A percentile compares a stretch with the other conserved stretches of the same genome.
Conservation (phyloP, 2,329 filamentous ascomycete genomes). For the Trichocomaceae sp. region DNA sequence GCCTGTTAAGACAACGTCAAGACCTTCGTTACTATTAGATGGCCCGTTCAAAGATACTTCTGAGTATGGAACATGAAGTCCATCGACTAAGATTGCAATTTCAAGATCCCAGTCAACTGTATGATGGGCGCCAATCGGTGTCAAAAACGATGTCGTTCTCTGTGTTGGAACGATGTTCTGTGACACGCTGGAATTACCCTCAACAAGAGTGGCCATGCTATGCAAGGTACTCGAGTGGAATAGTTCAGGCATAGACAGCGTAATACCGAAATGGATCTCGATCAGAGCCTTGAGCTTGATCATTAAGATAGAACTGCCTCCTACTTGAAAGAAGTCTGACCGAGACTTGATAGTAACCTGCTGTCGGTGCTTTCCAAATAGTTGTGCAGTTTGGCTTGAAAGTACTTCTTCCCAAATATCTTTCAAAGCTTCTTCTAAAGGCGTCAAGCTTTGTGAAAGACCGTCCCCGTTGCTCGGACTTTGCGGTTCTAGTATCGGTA, state of each 20-base stretch:
- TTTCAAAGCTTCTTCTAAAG: constrained; percentile 1
- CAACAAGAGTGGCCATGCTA: constrained; percentile 9
- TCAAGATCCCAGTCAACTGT: constrained; percentile 40
- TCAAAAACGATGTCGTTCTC: not conserved
- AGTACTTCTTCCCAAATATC: not conserved
- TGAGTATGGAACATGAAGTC: not conserved
- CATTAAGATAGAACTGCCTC: constrained; percentile 30
- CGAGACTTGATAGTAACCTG: not conserved
- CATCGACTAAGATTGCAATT: constrained; percentile 17
- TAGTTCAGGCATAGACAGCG: constrained; percentile 19
- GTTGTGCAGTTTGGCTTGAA: not conserved
- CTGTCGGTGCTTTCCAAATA: not conserved
- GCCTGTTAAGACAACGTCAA: constrained; percentile 21
- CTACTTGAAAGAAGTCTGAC: constrained; percentile 28
- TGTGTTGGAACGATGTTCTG: not conserved
- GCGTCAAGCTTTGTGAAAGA: not conserved
- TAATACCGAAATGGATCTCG: constrained; percentile 16
- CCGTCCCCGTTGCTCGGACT: not conserved
- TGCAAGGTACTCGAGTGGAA: constrained; percentile 19
- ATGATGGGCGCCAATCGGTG: not conserved
- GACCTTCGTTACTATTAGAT: not conserved
- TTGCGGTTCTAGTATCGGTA: constrained; percentile 18
- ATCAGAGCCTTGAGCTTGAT: constrained; percentile 15
- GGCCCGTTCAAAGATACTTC: no score
- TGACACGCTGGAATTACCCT: not conserved